These are phyloP conservation scores for Melianthus villosus DNA, from an alignment of 441 rosid genomes.

Conservation along the genomic window DNA sequence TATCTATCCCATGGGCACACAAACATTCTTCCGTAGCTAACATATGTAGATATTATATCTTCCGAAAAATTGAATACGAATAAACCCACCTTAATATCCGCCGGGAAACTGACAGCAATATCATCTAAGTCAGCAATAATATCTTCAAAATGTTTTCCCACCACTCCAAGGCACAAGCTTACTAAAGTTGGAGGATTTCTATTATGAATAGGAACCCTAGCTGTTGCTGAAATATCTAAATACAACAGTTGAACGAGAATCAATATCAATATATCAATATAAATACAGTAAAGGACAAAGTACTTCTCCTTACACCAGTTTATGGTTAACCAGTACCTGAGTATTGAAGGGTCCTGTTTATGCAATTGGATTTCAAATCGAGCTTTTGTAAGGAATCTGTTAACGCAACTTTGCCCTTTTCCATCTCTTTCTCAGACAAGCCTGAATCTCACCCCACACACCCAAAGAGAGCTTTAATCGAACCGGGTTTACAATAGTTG, in stretches of 20 bases:
- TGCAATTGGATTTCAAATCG: constrained; percentile 22
- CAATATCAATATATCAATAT: neutral
- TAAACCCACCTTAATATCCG: constrained; percentile 56
- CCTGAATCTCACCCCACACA: too few species aligned
- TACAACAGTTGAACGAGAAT: neutral
- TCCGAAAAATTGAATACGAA: too few species aligned
- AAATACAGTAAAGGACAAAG: neutral
- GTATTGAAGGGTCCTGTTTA: constrained; percentile 9
- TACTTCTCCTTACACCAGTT: too few species aligned
- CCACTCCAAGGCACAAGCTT: constrained; percentile 62
- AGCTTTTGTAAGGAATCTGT: constrained; percentile 26
- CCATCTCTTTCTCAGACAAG: too few species aligned
- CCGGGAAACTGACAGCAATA: constrained; percentile 43
- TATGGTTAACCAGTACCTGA: constrained; percentile 15
- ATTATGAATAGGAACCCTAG: constrained; percentile 15
- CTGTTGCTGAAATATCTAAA: constrained; percentile 22
- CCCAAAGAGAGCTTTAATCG: too few species aligned
- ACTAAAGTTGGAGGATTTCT: constrained; percentile 43
- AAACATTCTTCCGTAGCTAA: too few species aligned
- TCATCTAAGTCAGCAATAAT: constrained; percentile 40
- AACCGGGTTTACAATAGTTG: too few species aligned
- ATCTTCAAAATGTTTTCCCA: constrained; percentile 71
- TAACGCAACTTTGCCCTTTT: constrained; percentile 16
- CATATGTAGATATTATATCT: too few species aligned
- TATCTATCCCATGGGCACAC: too few species aligned